Base-by-base conservation (phyloP, 495 filamentous ascomycete genomes). In the Lasiosphaeria hispida region DNA sequence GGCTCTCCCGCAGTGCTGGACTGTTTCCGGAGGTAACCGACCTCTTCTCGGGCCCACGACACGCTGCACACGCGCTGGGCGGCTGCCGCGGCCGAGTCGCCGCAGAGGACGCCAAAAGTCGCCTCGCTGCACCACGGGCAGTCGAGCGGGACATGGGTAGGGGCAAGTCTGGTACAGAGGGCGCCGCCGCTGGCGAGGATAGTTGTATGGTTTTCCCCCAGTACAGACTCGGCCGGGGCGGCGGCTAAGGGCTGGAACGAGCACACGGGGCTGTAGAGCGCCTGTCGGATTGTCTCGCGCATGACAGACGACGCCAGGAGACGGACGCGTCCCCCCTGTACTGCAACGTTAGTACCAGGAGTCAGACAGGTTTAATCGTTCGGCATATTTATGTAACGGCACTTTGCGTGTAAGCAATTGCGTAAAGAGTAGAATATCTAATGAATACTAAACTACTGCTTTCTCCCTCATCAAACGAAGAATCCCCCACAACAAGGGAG, bases 91-190 rank as follows among this genome's bases (percentile, higher is more conserved):
- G 74, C 72, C 0, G 59, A 55, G 53, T 90, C 86, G 1, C 76
- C 69, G 66, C 87, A 89, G 0, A 80, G 65, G 44, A 89, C 80
- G n/a, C 78, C 80, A 13, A 58, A 42, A 44, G 61, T 0, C 39
- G 19, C 34, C 6, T 53, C 44, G 53, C 45, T 19, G 10, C 10
- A 4, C 40, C 34, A 53, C 14, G 34, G 11, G 48, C 48, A 57
- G 17, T 23, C 36, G 5, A 23, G 30, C 10, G 58, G 38, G 37
- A 43, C 17, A 39, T 44, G n/a, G 13, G 33, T 36, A 3, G 34
- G 3, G 18, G 13, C 11, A n/a, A 2, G 4, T 5, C 9, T 52
- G 30, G 7, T 14, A 41, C 44, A 62, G 50, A 10, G 61, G n/a
- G 15, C 17, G 35, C 17, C 37, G 38, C 30, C 38, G 17, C 37